phyloP scores from a whole-genome alignment of 2,329 filamentous ascomycete species.

The Aspergillus calidoustus region DNA sequence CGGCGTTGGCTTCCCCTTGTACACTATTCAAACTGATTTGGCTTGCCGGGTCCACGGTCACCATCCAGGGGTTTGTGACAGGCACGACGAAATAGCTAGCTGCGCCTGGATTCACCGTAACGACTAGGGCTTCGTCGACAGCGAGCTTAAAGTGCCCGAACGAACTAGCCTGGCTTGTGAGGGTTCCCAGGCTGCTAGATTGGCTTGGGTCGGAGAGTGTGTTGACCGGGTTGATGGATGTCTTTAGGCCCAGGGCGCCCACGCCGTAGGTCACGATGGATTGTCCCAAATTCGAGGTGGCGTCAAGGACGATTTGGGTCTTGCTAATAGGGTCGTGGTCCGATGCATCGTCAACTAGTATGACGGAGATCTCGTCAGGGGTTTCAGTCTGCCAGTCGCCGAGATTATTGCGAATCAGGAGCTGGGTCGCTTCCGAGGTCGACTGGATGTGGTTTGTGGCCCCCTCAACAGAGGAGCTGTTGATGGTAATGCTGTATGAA shows the following conservation, averaged over 20 bases:
- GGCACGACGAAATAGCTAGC: conserved; percentile 7
- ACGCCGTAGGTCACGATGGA: conserved; percentile 9
- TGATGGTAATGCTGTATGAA: conserved; percentile 6
- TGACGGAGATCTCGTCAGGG: conserved; percentile 4
- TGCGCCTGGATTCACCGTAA: background rate
- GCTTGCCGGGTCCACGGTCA: background rate
- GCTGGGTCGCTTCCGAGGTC: background rate
- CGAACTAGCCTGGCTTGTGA: conserved; percentile 4
- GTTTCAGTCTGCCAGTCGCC: conserved; percentile 1
- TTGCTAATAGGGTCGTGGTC: background rate
- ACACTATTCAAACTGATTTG: conserved; percentile 6
- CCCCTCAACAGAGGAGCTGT: background rate
- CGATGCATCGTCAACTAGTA: background rate
- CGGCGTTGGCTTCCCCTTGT: background rate
- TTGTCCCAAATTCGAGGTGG: background rate
- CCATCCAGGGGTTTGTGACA: conserved; percentile 5
- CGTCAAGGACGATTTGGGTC: background rate
- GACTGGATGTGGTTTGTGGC: conserved; percentile 8
- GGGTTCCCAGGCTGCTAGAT: conserved; percentile 7
- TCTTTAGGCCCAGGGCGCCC: conserved; percentile 1
- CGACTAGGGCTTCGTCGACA: background rate
- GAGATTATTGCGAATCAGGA: conserved; percentile 11
- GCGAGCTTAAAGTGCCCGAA: conserved; percentile 5
- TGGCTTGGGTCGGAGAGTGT: conserved; percentile 2
- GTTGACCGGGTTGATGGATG: background rate